Percentiles rank a stretch among this genome's conserved stretches.
phyloP scores from a whole-genome alignment of 129 eudicot genomes.

The Centaurea solstitialis region DNA sequence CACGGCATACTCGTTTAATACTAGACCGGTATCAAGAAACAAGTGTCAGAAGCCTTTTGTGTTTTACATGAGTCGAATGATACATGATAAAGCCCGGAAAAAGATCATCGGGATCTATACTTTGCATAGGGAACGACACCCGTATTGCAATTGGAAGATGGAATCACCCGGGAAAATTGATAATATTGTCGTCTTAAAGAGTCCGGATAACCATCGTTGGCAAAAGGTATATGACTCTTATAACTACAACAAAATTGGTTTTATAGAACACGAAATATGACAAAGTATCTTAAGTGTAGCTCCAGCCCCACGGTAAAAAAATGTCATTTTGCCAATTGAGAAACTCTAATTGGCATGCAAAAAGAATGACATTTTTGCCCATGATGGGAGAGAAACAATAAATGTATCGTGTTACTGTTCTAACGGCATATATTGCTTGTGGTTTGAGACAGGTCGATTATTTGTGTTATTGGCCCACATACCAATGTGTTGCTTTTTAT shows the following conservation, averaged over 20 bases:
- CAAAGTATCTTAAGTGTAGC: too few relatives aligned
- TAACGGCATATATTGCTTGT: background rate
- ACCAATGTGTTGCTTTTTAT: background rate
- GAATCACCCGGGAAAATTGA: constrained; percentile 22
- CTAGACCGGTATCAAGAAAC: constrained; percentile 19
- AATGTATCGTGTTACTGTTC: background rate
- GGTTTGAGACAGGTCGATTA: background rate
- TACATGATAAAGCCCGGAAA: background rate
- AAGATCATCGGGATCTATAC: constrained; percentile 35
- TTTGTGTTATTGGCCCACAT: background rate
- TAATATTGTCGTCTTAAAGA: constrained; percentile 37
- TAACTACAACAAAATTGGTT: background rate
- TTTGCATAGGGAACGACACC: background rate
- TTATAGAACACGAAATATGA: background rate
- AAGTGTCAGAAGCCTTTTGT: constrained; percentile 37
- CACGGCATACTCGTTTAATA: constrained; percentile 35
- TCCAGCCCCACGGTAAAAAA: background rate
- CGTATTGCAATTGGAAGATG: constrained; percentile 27
- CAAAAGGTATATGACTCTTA: constrained; percentile 37
- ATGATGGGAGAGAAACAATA: background rate
- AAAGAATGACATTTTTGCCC: background rate
- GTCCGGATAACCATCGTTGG: constrained; percentile 45
- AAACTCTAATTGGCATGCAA: background rate
- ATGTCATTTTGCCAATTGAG: background rate
- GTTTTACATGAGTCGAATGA: constrained; percentile 22